Base-by-base conservation (phyloP, 192 early-diverging fungal genomes). In the Backusella tarrabulga region DNA sequence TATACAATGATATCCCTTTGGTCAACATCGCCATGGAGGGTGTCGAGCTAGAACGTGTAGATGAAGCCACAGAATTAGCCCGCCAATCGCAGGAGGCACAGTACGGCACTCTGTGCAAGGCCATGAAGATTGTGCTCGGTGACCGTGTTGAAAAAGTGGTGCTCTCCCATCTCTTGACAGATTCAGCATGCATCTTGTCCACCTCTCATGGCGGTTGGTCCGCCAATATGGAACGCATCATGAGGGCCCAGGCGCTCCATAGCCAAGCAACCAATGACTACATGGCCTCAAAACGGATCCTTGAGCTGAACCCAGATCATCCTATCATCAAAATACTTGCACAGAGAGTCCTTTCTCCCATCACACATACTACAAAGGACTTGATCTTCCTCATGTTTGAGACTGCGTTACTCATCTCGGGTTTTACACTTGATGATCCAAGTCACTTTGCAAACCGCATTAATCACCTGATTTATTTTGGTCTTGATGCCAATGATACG, bases 171-270 rank as follows among this genome's bases (percentile, higher is more conserved):
- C 93, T 95, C 87, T 95, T 99, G 82, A 88, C 91, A 74, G 95
- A 96, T 88, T 97, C 97, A 56, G 97, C 98, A 46, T 99, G 97
- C 89, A 96, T 98, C 54, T 92, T 99, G 80, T 93, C 97, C 83
- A 98, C 98, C 73, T 96, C 96, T 76, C 96, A 98, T 87, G 97
- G 93, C 81, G 97, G 97, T 73, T 99, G 97, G 97, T 97, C 97
- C 50, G 97, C 97, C 81, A 99, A 99, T 94, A 99, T 99, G 97
- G 98, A 99, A 88, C 96, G 98, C 89, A 98, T 99, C 93, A 99
- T 99, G 98, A 98, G 96, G 90, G 96, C 97, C 63, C 98, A 99
- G 87, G 97, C 98, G 36, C 92, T 98, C 83, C 95, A 96, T 86
- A 97, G 15, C 42, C 42, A 17, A 17, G 8, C 38, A 32, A 40